Base-by-base conservation (phyloP, 2,329 filamentous ascomycete species). In the Canariomyces notabilis region DNA sequence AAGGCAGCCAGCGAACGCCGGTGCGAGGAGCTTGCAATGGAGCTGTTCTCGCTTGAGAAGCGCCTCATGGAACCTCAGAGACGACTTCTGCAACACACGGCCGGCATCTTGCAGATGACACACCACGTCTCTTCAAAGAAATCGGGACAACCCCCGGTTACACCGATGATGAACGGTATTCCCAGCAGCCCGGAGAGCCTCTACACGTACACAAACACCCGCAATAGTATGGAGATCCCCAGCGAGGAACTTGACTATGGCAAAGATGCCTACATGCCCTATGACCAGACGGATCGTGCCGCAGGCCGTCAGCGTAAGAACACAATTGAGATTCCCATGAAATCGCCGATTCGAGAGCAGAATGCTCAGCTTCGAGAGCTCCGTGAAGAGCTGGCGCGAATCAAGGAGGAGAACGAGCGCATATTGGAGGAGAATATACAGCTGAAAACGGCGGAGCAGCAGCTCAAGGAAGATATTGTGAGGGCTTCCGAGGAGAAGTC, bases 91-190 rank as follows among this genome's bases (percentile, higher is more conserved):
- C 83, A 91, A 64, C 93, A 98, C 64, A 97, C 91, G 0, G 90
- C 93, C 12, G 91, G 88, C 36, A 87, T 98, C 32, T 71, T 98
- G 44, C 89, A 95, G 62, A 78, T 95, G 65, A 94, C 90, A 7
- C 90, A 97, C 66, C 85, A 84, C 57, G 81, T 79, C 0, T 74
- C 85, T n/a, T 73, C 75, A 48, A 85, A 79, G 59, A 79, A 77
- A 55, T 70, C 70, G 44, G 58, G 67, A 3, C 64, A 70, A 6
- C 67, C 72, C 41, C 65, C 69, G 2, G 66, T 64, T 26, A 62
- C 64, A 37, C 60, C 68, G 6, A 61, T 57, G 43, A 48, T 71
- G 33, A 77, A 77, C 46, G 79, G 77, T 16, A 80, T 87, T 51
- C 85, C 85, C 5, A 82, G 84, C 44, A 89, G 84, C 57, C 85